Percentiles rank a stretch among this genome's conserved stretches.
These are phyloP conservation scores for Rhizopus sp. DNA, from an alignment of 371 early-diverging fungal species.

Conservation along the genomic window DNA sequence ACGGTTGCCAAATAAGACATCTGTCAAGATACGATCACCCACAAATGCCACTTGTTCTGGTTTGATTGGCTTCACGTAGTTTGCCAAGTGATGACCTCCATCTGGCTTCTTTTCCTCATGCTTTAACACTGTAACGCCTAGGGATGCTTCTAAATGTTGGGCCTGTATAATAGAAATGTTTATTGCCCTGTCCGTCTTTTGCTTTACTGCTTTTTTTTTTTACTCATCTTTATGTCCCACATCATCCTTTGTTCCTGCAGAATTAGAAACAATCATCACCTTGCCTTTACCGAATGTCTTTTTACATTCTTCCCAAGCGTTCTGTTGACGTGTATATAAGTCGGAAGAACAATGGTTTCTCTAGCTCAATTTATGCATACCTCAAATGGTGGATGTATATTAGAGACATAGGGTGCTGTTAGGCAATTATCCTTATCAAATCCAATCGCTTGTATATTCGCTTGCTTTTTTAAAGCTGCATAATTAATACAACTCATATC, in stretches of 20 bases:
- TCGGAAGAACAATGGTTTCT: background rate
- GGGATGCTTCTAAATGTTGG: conserved; percentile 38
- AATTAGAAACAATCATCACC: conserved; percentile 89
- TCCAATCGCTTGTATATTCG: conserved; percentile 68
- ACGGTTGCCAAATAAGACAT: conserved; percentile 83
- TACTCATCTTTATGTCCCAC: conserved; percentile 51
- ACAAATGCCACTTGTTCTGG: conserved; percentile 70
- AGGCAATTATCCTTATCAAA: conserved; percentile 97
- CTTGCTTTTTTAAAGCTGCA: conserved; percentile 46
- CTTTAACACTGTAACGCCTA: conserved; percentile 61
- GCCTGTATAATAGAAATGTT: conserved; percentile 36
- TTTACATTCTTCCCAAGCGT: conserved; percentile 72
- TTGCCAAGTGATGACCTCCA: conserved; percentile 63
- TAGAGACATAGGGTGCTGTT: conserved; percentile 78
- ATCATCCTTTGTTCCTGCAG: conserved; percentile 90
- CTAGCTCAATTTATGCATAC: conserved; percentile 30
- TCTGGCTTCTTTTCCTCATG: conserved; percentile 80
- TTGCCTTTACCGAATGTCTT: conserved; percentile 61
- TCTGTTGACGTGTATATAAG: conserved; percentile 24
- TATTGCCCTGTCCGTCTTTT: background rate
- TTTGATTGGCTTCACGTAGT: conserved; percentile 24
- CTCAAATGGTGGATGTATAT: conserved; percentile 71
- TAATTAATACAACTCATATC: conserved; percentile 77
- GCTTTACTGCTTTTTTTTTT: background rate
- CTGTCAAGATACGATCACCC: conserved; percentile 90